Evolutionary conservation across 2,329 filamentous ascomycete genomes (phyloP).

Genomic region (Cladosporium sp.): DNA sequence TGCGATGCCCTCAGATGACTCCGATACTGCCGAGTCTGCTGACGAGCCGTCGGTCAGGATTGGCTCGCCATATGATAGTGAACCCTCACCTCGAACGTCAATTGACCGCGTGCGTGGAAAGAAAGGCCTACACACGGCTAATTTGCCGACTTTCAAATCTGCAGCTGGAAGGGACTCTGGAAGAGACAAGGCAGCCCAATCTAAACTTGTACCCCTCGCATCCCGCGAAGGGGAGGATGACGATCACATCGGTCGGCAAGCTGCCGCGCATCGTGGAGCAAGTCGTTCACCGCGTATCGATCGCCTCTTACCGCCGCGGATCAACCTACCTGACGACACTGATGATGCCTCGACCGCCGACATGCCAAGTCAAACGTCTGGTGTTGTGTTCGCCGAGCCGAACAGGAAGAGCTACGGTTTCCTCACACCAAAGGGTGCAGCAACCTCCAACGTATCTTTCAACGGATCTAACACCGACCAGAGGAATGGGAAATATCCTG

Average conservation of each 20-base stretch:
- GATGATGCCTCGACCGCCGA: slow-evolving; percentile 25
- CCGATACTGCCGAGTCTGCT: slow-evolving; percentile 43
- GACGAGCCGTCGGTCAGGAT: slow-evolving; percentile 10
- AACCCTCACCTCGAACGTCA: slow-evolving; percentile 35
- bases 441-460: background rate
- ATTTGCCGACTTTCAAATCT: slow-evolving; percentile 51
- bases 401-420: slow-evolving; percentile 22
- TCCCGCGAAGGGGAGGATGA: slow-evolving; percentile 13
- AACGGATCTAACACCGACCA: background rate
- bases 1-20: slow-evolving; percentile 44
- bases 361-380: slow-evolving; percentile 2
- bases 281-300: slow-evolving; percentile 42
- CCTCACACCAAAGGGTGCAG: slow-evolving; percentile 8
- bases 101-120: slow-evolving; percentile 34
- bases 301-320: slow-evolving; percentile 46
- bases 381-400: slow-evolving; percentile 11
- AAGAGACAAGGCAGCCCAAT: slow-evolving; percentile 15
- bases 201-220: background rate
- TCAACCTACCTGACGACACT: slow-evolving; percentile 41
- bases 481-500: slow-evolving; percentile 1
- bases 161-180: slow-evolving; percentile 36
- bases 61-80: slow-evolving; percentile 19
- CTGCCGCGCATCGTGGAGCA: slow-evolving; percentile 34
- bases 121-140: slow-evolving; percentile 40
- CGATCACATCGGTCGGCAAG: slow-evolving; percentile 42